Conservation (phyloP, 495 filamentous ascomycete species). For the Tetracladium setigerum region DNA sequence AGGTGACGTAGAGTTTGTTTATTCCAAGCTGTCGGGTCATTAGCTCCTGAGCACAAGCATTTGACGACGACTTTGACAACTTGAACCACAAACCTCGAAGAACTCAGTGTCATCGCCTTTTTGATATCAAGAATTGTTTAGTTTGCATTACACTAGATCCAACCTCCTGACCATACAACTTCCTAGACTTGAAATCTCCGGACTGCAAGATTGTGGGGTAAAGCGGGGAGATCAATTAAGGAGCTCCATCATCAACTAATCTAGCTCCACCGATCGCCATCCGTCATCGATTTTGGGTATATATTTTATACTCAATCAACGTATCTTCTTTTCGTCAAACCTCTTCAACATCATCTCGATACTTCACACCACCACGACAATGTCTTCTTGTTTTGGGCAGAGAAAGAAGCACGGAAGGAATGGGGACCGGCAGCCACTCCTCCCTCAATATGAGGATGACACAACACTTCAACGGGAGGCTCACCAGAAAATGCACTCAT, state of each 20-base stretch:
- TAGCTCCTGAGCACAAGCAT: too few species aligned
- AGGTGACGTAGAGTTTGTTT: too few species aligned
- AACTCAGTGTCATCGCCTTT: too few species aligned
- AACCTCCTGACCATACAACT: too few species aligned
- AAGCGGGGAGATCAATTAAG: background rate
- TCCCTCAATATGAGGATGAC: conserved; percentile 79
- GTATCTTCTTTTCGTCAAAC: background rate
- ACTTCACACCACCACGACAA: background rate
- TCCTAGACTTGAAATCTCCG: background rate
- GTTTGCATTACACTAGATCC: too few species aligned
- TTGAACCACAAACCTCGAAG: too few species aligned
- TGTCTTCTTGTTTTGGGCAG: conserved; percentile 30
- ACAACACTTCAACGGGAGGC: conserved; percentile 67
- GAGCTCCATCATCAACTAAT: background rate
- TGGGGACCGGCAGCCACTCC: conserved; percentile 63
- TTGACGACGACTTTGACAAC: too few species aligned
- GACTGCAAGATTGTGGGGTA: background rate
- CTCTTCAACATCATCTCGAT: background rate
- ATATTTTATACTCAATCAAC: background rate
- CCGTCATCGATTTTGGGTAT: conserved; percentile 9
- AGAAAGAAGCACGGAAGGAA: conserved; percentile 21
- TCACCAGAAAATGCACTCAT: conserved; percentile 83
- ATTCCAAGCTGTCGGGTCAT: too few species aligned
- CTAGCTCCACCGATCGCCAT: background rate
- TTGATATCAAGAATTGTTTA: too few species aligned